These are phyloP conservation scores for Mortierella sp. DNA, from an alignment of 371 early-diverging fungal species.

Conservation along the genomic window DNA sequence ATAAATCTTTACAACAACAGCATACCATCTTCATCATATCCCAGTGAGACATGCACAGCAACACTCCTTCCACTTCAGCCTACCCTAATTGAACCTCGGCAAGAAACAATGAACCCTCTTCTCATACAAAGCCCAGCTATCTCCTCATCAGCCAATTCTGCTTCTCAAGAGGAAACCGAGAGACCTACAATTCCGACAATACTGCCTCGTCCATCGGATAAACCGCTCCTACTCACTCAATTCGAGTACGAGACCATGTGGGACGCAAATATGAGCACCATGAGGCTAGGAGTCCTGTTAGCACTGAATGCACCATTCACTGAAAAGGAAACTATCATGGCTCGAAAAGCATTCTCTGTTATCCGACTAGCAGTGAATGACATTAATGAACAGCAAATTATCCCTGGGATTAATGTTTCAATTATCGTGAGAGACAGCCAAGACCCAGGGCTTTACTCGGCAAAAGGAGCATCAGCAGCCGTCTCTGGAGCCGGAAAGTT, in stretches of 20 bases:
- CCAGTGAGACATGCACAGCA: no score
- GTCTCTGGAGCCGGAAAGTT: slow-evolving; percentile 21
- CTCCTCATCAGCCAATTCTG: neutral
- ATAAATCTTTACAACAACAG: no score
- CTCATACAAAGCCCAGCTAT: neutral
- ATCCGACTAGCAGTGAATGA: slow-evolving; percentile 34
- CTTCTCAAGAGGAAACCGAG: neutral
- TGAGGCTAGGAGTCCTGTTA: slow-evolving; percentile 27
- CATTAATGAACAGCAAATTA: slow-evolving; percentile 16
- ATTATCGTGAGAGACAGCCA: slow-evolving; percentile 25
- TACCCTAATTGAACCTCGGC: neutral
- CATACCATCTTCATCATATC: no score
- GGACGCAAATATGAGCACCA: slow-evolving; percentile 16
- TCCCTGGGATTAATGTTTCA: slow-evolving; percentile 25
- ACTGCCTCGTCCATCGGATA: slow-evolving; percentile 4
- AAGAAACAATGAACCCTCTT: neutral
- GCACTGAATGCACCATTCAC: neutral
- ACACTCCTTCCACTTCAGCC: no score
- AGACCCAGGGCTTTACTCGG: slow-evolving; percentile 4
- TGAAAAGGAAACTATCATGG: neutral
- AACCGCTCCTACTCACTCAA: slow-evolving; percentile 1
- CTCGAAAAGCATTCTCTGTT: slow-evolving; percentile 22
- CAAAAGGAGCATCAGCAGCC: slow-evolving; percentile 17
- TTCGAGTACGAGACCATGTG: slow-evolving; percentile 27
- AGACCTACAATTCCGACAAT: neutral